These are phyloP conservation scores for Lactarius sp. DNA, from an alignment of 768 basidiomycete species.

Conservation along the genomic window DNA sequence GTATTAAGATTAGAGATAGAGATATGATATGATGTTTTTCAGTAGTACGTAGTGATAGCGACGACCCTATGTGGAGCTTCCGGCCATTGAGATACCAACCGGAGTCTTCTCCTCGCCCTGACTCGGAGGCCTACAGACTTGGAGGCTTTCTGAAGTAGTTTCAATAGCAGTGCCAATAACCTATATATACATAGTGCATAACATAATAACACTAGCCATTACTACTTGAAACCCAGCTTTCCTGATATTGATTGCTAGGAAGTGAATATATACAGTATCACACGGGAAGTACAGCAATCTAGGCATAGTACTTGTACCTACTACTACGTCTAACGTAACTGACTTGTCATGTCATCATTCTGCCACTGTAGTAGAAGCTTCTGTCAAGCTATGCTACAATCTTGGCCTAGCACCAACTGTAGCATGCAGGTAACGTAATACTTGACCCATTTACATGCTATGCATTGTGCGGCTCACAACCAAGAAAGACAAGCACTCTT, in stretches of 20 bases:
- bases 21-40: not conserved
- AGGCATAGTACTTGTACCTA: not conserved
- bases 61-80: not conserved
- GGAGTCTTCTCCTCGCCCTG: not conserved
- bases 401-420: not conserved
- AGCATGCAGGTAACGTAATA: not conserved
- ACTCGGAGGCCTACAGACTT: not conserved
- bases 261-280: not conserved
- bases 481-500: not conserved
- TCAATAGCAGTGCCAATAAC: too few relatives aligned
- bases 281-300: not conserved
- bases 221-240: not conserved
- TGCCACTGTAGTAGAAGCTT: not conserved
- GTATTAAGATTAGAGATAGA: not conserved
- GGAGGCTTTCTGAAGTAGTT: too few relatives aligned
- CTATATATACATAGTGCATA: not conserved
- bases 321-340: not conserved
- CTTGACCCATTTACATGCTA: not conserved
- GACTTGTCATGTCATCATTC: not conserved
- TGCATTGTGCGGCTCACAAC: not conserved
- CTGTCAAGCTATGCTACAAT: not conserved
- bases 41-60: conserved; percentile 12
- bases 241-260: not conserved
- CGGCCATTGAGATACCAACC: not conserved
- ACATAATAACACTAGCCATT: not conserved